Conservation (phyloP, 257 asterid genomes). For the Schizonepeta tenuifolia region DNA sequence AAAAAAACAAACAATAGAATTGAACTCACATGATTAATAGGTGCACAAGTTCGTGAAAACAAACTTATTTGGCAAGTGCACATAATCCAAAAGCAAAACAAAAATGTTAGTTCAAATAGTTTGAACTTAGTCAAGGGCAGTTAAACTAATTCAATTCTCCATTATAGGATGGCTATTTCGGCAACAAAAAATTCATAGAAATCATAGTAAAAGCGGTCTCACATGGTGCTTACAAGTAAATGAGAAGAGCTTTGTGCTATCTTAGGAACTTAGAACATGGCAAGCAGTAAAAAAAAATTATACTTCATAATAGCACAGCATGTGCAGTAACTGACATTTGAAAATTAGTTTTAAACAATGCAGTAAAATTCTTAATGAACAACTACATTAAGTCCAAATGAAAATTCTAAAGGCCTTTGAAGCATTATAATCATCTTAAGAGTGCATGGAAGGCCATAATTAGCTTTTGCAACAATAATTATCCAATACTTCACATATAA, state of each 20-base stretch:
- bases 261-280: conserved; percentile 15
- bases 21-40: background rate
- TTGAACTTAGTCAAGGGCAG: background rate
- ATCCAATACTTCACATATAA: conserved; percentile 18
- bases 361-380: conserved; percentile 13
- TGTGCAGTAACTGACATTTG: background rate
- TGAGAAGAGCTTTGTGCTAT: background rate
- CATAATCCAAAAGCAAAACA: conserved; percentile 21
- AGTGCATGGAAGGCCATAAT: conserved; percentile 19
- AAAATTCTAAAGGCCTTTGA: background rate
- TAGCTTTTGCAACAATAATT: conserved; percentile 6
- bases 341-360: background rate
- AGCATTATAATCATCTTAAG: background rate
- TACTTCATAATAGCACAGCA: background rate
- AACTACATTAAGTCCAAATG: background rate
- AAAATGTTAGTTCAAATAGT: background rate
- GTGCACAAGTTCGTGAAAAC: background rate
- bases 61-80: background rate
- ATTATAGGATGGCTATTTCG: conserved; percentile 12
- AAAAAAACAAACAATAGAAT: conserved; percentile 31
- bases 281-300: background rate
- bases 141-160: background rate
- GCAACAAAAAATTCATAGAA: too few relatives aligned
- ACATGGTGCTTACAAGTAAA: background rate
- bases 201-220: background rate